Evolutionary conservation across 805 yeast genomes (phyloP), one percentile per base, ranked within the genome.

Genomic region (Candida maris): DNA sequence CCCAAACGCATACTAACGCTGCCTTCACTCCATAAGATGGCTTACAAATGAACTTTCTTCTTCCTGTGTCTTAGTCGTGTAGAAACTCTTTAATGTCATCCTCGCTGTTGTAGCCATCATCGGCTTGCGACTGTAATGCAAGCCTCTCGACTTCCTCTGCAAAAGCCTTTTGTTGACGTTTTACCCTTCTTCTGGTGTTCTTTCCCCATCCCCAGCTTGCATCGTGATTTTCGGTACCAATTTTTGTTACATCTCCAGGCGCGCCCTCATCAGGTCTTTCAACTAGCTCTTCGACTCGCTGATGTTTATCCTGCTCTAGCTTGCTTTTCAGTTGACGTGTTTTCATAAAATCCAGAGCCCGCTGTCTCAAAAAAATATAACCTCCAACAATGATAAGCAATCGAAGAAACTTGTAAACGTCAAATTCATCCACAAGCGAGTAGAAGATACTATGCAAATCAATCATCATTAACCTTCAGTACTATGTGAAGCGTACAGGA

Each of bases 201-300:
- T 83, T 84, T 37, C 93, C 93, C 87, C 88, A 83, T 19, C 93
- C 91, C 67, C 83, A 83, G 32, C 66, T 58, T 25, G 15, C 15
- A 25, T n/a, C 28, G 15, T 13, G 7, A 20, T 64, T 69, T 23
- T 56, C 51, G 19, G 30, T 39, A 17, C 47, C 50, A 17, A 45
- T 35, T 5, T 37, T 18, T 14, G 34, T 37, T 17, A 39, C 45
- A 4, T 33, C 66, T 29, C 58, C 57, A 8, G 8, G 24, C 14
- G 15, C 7, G 8, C 8, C 8, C 5, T 49, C 57, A 16, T 61
- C 62, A n/a, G 62, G 64, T 18, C 56, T 51, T 7, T 59, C 56
- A n/a, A 61, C 36, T 19, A 58, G 49, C 4, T 50, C 54, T 21
- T 54, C 50, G 5, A 64, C 58, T 50, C 69, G 70, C 14, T 66